phyloP scores from a whole-genome alignment of 1,139 yeast species.

The Lodderomyces oxycetoniae region DNA sequence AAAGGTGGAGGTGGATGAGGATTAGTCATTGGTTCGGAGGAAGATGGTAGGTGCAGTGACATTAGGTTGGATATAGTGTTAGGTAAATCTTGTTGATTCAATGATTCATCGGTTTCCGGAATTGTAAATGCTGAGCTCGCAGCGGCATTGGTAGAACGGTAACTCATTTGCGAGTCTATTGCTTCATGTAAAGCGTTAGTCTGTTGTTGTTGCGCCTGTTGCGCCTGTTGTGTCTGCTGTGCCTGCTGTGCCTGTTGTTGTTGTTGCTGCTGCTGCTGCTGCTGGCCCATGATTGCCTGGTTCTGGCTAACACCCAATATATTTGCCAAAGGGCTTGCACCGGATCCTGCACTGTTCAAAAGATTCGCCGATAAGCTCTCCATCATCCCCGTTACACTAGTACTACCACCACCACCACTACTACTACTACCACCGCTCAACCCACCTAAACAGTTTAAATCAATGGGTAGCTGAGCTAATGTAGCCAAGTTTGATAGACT shows the following conservation, averaged over 20 bases:
- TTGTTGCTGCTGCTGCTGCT: conserved; percentile 1
- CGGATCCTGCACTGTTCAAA: conserved; percentile 1
- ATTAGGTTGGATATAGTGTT: neutral
- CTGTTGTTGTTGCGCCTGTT: conserved; percentile 1
- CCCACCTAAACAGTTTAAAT: conserved; percentile 34
- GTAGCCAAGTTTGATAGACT: conserved; percentile 40
- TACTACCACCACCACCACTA: conserved; percentile 5
- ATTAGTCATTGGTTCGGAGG: neutral
- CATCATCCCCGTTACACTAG: conserved; percentile 5
- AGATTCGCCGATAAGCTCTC: conserved; percentile 3
- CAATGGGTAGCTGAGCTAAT: conserved; percentile 43
- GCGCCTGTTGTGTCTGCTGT: conserved; percentile 1
- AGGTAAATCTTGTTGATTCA: conserved; percentile 1
- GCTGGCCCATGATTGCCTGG: neutral
- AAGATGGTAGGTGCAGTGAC: conserved; percentile 1
- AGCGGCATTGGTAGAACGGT: conserved; percentile 1
- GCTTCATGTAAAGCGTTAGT: neutral
- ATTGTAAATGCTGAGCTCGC: conserved; percentile 2
- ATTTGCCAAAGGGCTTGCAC: neutral
- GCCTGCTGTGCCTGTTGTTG: neutral
- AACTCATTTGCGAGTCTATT: conserved; percentile 1
- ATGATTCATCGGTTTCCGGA: neutral
- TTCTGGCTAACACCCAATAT: neutral
- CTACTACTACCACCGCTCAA: conserved; percentile 18
- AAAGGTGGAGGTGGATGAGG: conserved; percentile 19